Evolutionary conservation across 2,329 filamentous ascomycete genomes (phyloP).

Genomic region (Phaeophleospora eucalypticola): DNA sequence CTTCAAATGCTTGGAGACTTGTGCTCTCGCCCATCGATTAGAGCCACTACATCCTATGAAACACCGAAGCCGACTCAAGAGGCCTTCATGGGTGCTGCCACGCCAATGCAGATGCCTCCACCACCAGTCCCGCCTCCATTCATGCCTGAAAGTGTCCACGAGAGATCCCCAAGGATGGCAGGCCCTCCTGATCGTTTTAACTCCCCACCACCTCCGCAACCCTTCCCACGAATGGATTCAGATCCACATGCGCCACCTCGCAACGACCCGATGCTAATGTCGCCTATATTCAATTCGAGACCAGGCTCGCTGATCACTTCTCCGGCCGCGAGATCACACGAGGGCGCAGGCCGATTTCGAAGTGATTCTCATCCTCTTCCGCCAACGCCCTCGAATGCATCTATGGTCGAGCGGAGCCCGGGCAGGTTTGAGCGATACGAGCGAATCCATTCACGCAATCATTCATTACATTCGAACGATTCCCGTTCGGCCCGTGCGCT

Average conservation of each 20-base stretch:
- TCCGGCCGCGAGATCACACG: too few species aligned
- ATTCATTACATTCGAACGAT: neutral
- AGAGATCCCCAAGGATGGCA: neutral
- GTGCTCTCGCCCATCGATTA: slow-evolving; percentile 21
- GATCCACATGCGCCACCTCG: too few species aligned
- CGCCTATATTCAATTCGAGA: too few species aligned
- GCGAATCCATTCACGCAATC: neutral
- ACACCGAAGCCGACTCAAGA: neutral
- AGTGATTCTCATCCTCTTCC: neutral
- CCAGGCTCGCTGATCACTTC: too few species aligned
- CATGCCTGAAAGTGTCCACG: neutral
- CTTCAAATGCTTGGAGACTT: slow-evolving; percentile 32
- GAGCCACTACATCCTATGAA: slow-evolving; percentile 4
- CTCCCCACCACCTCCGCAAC: neutral
- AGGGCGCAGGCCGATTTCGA: neutral
- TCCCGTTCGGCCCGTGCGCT: neutral
- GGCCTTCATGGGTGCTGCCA: neutral
- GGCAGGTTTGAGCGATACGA: neutral
- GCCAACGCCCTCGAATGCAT: neutral
- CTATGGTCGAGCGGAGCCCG: neutral
- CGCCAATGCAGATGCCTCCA: slow-evolving; percentile 12
- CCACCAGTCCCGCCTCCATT: slow-evolving; percentile 1
- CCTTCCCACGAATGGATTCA: too few species aligned
- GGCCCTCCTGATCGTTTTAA: neutral
- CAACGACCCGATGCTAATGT: too few species aligned